Percentiles rank a stretch among this genome's conserved stretches.
These are phyloP conservation scores for Podosphaera aphanis DNA, from an alignment of 2,329 filamentous ascomycete genomes.

Conservation along the genomic window DNA sequence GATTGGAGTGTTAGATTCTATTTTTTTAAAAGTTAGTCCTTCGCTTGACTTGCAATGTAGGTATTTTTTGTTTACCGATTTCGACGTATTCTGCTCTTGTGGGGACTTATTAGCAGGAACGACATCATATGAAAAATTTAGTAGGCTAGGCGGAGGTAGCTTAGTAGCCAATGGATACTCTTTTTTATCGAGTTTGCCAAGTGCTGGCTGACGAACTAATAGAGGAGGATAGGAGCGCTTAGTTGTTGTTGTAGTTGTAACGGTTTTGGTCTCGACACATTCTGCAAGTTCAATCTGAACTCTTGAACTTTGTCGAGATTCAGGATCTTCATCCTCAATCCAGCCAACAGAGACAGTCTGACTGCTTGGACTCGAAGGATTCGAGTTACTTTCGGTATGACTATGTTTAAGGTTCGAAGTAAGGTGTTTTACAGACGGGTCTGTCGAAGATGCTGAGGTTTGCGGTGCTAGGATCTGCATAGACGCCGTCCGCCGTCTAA, in stretches of 20 bases:
- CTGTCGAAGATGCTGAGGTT: conserved; percentile 4
- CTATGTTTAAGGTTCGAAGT: conserved; percentile 8
- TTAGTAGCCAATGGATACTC: conserved; percentile 71
- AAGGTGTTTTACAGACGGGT: conserved; percentile 11
- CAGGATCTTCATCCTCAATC: conserved; percentile 11
- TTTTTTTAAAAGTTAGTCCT: not conserved
- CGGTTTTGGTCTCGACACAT: conserved; percentile 43
- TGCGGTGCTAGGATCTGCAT: conserved; percentile 2
- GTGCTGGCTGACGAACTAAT: conserved; percentile 39
- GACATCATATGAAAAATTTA: conserved; percentile 52
- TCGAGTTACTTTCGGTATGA: conserved; percentile 6
- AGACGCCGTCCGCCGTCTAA: conserved; percentile 6
- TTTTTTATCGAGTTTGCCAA: conserved; percentile 57
- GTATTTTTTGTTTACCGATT: not conserved
- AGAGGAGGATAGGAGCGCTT: conserved; percentile 58
- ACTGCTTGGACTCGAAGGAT: conserved; percentile 7
- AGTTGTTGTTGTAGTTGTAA: conserved; percentile 83
- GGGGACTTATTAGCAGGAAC: conserved; percentile 9
- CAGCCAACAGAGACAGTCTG: conserved; percentile 13
- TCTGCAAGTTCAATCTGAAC: conserved; percentile 32
- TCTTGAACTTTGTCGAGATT: conserved; percentile 10
- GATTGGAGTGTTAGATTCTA: not conserved
- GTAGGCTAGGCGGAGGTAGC: conserved; percentile 58
- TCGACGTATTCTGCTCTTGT: not conserved
- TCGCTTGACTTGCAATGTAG: not conserved